Evolutionary conservation across 805 yeast species (phyloP).

Genomic region (Spathaspora arborariae): DNA sequence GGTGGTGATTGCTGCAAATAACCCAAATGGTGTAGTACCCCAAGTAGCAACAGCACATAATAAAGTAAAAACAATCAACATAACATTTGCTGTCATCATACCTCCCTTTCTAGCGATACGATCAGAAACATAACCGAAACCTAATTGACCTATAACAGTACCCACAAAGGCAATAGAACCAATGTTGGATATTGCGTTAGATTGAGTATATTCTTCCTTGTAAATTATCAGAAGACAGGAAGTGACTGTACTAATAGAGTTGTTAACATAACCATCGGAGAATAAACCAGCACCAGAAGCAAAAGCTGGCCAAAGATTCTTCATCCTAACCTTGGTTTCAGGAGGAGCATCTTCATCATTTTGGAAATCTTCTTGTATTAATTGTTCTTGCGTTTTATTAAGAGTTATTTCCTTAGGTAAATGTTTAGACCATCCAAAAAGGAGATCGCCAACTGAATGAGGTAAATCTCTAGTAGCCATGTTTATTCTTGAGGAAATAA

Average conservation of each 20-base stretch:
- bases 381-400: constrained; percentile 20
- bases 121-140: constrained; percentile 80
- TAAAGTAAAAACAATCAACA: constrained; percentile 73
- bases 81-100: constrained; percentile 72
- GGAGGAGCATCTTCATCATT: constrained; percentile 19
- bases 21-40: constrained; percentile 75
- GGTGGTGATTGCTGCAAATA: constrained; percentile 79
- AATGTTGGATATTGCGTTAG: constrained; percentile 73
- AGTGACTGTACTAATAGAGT: constrained; percentile 73
- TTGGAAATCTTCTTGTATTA: constrained; percentile 13
- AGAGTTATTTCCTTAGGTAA: constrained; percentile 42
- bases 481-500: neutral
- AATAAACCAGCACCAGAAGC: constrained; percentile 91
- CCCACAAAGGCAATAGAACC: constrained; percentile 89
- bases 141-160: constrained; percentile 79
- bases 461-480: constrained; percentile 51
- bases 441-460: constrained; percentile 29
- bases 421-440: constrained; percentile 40
- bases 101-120: constrained; percentile 75
- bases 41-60: constrained; percentile 75
- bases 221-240: constrained; percentile 69
- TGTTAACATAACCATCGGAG: constrained; percentile 90
- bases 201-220: constrained; percentile 54
- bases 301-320: constrained; percentile 55
- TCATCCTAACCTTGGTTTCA: constrained; percentile 14